Percentiles rank a stretch among this genome's conserved stretches.
Evolutionary conservation across 1,139 yeast species (phyloP).

Genomic region (Hyphopichia pseudoburtonii): DNA sequence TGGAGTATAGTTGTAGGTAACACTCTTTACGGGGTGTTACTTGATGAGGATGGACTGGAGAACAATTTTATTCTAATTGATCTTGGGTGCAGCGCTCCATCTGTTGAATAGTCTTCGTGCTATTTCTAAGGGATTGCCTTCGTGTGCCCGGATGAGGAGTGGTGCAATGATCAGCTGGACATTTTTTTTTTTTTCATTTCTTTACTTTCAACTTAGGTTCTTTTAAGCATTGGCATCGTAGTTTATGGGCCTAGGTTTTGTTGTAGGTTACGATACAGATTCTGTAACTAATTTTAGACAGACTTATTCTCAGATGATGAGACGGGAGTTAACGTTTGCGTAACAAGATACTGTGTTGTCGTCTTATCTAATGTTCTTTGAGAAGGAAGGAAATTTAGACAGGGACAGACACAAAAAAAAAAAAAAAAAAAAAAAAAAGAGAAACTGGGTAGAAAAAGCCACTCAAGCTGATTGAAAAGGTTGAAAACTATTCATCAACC

Average conservation of each 20-base stretch:
- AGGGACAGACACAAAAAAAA: no score
- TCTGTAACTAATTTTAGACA: neutral
- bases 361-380: no score
- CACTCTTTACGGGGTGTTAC: slow-evolving; percentile 13
- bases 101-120: slow-evolving; percentile 41
- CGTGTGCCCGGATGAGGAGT: slow-evolving; percentile 80
- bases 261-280: no score
- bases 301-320: no score
- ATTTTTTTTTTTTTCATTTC: no score
- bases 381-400: no score
- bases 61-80: slow-evolving; percentile 50
- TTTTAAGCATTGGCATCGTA: no score
- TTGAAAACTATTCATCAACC: neutral
- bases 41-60: slow-evolving; percentile 59
- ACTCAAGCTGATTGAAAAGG: neutral
- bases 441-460: neutral
- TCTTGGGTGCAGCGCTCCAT: slow-evolving; percentile 87
- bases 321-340: no score
- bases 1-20: slow-evolving; percentile 52
- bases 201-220: no score
- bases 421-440: neutral
- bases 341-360: no score
- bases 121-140: slow-evolving; percentile 72
- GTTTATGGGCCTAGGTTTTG: no score
- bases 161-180: slow-evolving; percentile 79